These are phyloP conservation scores for Hsuehochloa calcarea DNA, from an alignment of 176 grass and related monocot genomes.

Conservation along the genomic window DNA sequence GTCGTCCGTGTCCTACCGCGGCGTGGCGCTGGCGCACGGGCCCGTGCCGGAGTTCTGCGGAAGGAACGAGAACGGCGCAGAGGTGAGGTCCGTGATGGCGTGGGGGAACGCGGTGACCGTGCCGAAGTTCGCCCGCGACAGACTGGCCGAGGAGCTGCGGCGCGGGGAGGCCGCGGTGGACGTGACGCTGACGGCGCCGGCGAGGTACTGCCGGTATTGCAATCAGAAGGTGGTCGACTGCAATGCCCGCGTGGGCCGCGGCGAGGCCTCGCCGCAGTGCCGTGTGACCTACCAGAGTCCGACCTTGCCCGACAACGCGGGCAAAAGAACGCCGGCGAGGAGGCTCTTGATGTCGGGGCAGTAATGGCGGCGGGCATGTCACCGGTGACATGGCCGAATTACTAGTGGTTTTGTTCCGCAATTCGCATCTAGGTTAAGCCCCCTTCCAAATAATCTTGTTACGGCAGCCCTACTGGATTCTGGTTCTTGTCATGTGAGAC, in stretches of 20 bases:
- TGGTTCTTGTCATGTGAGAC: background rate
- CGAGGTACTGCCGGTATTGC: accelerated
- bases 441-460: background rate
- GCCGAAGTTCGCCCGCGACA: constrained; percentile 29
- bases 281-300: background rate
- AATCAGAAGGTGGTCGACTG: constrained; percentile 18
- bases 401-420: background rate
- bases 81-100: constrained; percentile 28
- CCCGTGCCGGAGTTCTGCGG: constrained; percentile 35
- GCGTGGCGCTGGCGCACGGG: constrained; percentile 22
- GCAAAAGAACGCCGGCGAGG: background rate
- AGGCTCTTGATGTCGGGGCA: background rate
- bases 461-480: background rate
- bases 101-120: constrained; percentile 28
- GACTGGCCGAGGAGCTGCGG: constrained; percentile 17
- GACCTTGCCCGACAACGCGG: background rate
- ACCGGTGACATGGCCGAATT: background rate
- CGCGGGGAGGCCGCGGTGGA: constrained; percentile 26
- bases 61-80: constrained; percentile 18
- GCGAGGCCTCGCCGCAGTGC: constrained; percentile 30
- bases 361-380: background rate
- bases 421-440: background rate
- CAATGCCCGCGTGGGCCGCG: background rate
- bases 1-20: constrained; percentile 29
- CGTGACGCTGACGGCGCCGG: background rate